These are phyloP conservation scores for Aegle marmelos DNA, from an alignment of 345 rosid species.

Conservation along the genomic window DNA sequence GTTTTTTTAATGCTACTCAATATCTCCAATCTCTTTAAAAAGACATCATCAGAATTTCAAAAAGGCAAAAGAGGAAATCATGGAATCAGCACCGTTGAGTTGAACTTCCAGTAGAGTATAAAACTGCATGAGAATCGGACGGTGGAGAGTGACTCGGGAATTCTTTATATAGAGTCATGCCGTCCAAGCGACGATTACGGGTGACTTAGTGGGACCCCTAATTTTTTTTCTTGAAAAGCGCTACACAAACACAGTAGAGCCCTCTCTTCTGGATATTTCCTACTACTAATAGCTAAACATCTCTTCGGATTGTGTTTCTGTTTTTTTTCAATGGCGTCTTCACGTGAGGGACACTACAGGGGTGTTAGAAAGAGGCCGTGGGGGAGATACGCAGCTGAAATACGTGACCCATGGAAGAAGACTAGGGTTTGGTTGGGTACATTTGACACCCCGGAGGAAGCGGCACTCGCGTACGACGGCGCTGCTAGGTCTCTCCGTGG, in stretches of 20 bases:
- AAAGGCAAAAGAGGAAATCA: too few relatives aligned
- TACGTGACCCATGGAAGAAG: conserved; percentile 97
- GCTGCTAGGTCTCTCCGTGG: conserved; percentile 95
- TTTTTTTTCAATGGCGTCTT: conserved; percentile 45
- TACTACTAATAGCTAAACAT: not conserved
- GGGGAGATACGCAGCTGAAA: conserved; percentile 98
- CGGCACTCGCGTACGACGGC: conserved; percentile 92
- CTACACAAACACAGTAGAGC: too few relatives aligned
- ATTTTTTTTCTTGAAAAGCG: not conserved
- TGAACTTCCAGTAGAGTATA: not conserved
- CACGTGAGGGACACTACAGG: conserved; percentile 79
- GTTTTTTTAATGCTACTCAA: not conserved
- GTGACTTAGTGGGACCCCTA: conserved; percentile 49
- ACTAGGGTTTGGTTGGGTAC: conserved; percentile 95
- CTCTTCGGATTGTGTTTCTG: not conserved
- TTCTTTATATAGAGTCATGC: conserved; percentile 27
- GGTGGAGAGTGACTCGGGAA: not conserved
- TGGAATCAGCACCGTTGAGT: conserved; percentile 20
- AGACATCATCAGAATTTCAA: too few relatives aligned
- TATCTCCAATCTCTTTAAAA: too few relatives aligned
- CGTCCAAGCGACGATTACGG: conserved; percentile 72
- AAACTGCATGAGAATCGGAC: not conserved
- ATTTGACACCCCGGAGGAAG: conserved; percentile 95
- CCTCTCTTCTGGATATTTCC: not conserved
- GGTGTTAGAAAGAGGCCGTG: conserved; percentile 97